Base-by-base conservation (phyloP, 139 green algal genomes). In the Chlamydomonas eustigma region DNA sequence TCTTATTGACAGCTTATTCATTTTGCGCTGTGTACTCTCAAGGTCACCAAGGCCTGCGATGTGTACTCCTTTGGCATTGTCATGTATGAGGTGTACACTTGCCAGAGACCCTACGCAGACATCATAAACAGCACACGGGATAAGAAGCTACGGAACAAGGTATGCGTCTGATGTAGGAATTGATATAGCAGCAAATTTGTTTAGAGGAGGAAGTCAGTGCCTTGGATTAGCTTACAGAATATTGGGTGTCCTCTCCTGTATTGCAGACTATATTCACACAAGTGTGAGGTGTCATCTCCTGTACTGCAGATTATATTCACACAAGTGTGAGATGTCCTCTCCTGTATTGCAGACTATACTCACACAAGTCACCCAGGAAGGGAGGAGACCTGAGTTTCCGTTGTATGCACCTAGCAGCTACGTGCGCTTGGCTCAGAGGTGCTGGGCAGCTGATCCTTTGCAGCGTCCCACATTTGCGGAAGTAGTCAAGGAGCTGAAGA, bases 281-380 rank as follows among this genome's bases (percentile, higher is more conserved):
- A 18, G 44, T 58, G 12, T 58, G 12, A 58, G 12, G 12, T 58
- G 12, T 58, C 12, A 58, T 28, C 44, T 18, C 44, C 18, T 58
- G 44, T 28, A 12, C 44, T 58, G 44, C 44, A 18, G 12, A 58
- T 18, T 58, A 12, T 58, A 58, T 58, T 58, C 44, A 18, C 12
- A 58, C 12, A 28, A 28, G 12, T 58, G 12, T 58, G 18, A 18
- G 12, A 58, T 58, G 12, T 18, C 44, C 44, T 58, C 18, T 28
- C 1, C 39, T 37, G 8, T 70, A 8, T 69, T 35, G 37, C 51
- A 80, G 76, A 66, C 66, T 22, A 78, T 82, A 64, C 78, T 82
- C 12, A 51, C 78, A 30, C 72, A 75, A 37, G 71, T 82, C 32
- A 72, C 71, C 2, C 71, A 82, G 72, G 78, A 82, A 64, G 72